A percentile compares a stretch with the other conserved stretches of the same genome.
These are phyloP conservation scores for Diaporthe vexans DNA, from an alignment of 2,329 filamentous ascomycete genomes.

Conservation along the genomic window DNA sequence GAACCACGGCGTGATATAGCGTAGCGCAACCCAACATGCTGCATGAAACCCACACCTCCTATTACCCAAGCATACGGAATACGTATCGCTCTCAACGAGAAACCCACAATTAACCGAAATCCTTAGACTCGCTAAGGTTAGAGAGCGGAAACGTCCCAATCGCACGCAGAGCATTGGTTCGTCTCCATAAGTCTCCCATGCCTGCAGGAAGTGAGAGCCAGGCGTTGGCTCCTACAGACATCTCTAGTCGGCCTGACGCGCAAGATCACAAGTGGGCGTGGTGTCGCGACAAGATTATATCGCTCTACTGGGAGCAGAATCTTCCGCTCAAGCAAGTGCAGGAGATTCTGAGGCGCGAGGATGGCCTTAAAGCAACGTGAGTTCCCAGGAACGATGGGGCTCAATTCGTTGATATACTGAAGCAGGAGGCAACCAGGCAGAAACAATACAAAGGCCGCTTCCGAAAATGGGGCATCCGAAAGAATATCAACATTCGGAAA, in stretches of 20 bases:
- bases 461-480: constrained; percentile 29
- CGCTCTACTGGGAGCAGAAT: constrained; percentile 30
- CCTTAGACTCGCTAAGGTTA: no score
- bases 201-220: not conserved
- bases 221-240: not conserved
- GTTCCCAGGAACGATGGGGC: not conserved
- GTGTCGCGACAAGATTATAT: constrained; percentile 15
- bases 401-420: not conserved
- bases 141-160: not conserved
- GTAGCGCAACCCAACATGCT: not conserved
- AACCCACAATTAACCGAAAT: not conserved
- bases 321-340: constrained; percentile 24
- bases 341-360: constrained; percentile 13
- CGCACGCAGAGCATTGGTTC: not conserved
- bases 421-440: not conserved
- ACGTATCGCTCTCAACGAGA: not conserved
- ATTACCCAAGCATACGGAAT: no score
- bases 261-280: constrained; percentile 2
- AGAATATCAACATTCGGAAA: constrained; percentile 25
- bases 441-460: constrained; percentile 33
- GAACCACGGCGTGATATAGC: not conserved
- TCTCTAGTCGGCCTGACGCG: not conserved
- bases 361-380: constrained; percentile 34
- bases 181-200: not conserved
- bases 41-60: not conserved